Evolutionary conservation across 140 eudicot genomes (phyloP).

Genomic region (Stevia rebaudiana): DNA sequence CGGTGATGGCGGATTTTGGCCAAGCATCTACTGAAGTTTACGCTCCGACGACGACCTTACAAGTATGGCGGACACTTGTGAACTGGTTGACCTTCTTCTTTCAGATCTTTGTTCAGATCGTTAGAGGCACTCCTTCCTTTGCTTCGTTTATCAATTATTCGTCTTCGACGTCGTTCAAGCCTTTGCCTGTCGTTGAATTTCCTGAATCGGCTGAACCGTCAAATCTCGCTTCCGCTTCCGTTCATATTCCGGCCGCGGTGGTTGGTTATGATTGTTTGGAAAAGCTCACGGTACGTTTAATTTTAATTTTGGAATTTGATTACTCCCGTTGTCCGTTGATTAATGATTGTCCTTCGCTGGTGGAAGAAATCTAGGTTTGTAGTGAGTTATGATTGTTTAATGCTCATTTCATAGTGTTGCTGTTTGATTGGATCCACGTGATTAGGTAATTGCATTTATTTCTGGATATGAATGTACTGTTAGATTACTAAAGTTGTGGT

Average conservation of each 20-base stretch:
- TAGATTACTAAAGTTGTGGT: neutral
- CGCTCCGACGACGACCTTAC: slow-evolving; percentile 66
- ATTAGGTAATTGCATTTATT: slow-evolving; percentile 19
- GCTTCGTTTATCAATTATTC: slow-evolving; percentile 41
- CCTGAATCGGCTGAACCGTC: slow-evolving; percentile 32
- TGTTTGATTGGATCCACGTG: slow-evolving; percentile 23
- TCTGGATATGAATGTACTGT: slow-evolving; percentile 13
- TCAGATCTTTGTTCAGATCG: slow-evolving; percentile 93
- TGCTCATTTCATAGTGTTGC: neutral
- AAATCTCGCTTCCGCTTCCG: slow-evolving; percentile 34
- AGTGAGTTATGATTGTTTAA: slow-evolving; percentile 15
- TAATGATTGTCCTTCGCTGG: slow-evolving; percentile 13
- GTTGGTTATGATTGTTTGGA: slow-evolving; percentile 29
- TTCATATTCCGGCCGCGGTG: slow-evolving; percentile 23
- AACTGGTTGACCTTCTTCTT: slow-evolving; percentile 85
- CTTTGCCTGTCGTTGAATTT: slow-evolving; percentile 72
- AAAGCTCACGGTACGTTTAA: slow-evolving; percentile 65
- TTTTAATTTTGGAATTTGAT: neutral
- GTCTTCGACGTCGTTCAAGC: slow-evolving; percentile 66
- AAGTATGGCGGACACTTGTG: slow-evolving; percentile 67
- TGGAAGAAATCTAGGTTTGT: neutral
- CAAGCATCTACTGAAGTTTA: slow-evolving; percentile 55
- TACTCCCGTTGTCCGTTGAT: slow-evolving; percentile 12
- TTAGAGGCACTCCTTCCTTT: slow-evolving; percentile 72
- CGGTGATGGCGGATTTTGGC: slow-evolving; percentile 63